Evolutionary conservation across 2,329 filamentous ascomycete genomes (phyloP), one percentile per base, ranked within the genome.

Genomic region (Incumbomyces delicatus): DNA sequence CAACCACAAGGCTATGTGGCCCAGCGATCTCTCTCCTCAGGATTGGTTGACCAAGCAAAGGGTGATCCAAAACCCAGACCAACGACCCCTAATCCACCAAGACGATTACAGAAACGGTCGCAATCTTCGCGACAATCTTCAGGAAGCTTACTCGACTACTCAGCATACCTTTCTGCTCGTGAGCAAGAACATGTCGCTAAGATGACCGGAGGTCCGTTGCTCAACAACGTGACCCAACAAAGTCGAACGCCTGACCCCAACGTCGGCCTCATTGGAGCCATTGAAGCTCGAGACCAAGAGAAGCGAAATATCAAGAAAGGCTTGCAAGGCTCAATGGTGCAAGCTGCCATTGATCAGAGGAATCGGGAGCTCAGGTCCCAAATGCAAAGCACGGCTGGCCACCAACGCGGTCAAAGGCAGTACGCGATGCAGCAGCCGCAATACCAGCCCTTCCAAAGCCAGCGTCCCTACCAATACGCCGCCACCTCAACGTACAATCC

Each of bases 111-210:
- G 44, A 54, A 50, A 27, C 51, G 50, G 31, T 73, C 17, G 56
- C 61, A 50, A 59, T 60, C 34, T 57, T 43, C 71, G 66, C 27
- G 65, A 62, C 44, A 60, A 60, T 38, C 55, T 8, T 47, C 43
- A 13, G 12, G 32, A 13, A 37, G 49, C 6, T 44, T 50, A 16
- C n/a, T 51, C 12, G 73, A 78, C 53, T 66, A 75, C 18, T 72
- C 76, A 7, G 66, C 69, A 0, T 77, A 82, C 48, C 72, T 95
- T n/a, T 88, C 85, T 16, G 88, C 88, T 14, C 79, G 84, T 13
- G 88, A 95, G 63, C 88, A 94, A 62, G 87, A 94, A 65, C 83
- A 94, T 55, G 76, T 94, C n/a, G 85, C 88, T 8, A 79, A 85
- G 32, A 73, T 87, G 56, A 94, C 87, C 0, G 85, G 85, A 1